These are phyloP conservation scores for Hymenoscyphus linearis DNA, from an alignment of 2,329 filamentous ascomycete species.

Conservation along the genomic window DNA sequence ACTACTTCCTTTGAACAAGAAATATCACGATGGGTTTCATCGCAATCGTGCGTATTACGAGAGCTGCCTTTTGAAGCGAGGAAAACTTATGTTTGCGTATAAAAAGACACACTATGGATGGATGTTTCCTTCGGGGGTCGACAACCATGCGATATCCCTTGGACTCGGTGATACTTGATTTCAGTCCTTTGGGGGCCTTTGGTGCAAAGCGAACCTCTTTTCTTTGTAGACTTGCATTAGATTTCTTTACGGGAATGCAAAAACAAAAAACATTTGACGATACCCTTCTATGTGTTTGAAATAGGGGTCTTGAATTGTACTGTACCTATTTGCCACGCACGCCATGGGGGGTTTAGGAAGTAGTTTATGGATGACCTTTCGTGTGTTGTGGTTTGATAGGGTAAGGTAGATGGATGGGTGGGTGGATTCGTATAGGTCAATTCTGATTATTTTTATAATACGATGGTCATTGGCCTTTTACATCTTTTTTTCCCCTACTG, in stretches of 20 bases:
- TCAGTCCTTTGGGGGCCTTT: constrained; percentile 7
- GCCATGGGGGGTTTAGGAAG: not conserved
- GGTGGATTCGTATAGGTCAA: no score
- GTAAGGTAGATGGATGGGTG: not conserved
- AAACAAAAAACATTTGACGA: constrained; percentile 17
- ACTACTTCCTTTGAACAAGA: constrained; percentile 84
- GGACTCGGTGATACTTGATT: constrained; percentile 9
- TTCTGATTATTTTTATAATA: no score
- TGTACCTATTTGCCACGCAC: not conserved
- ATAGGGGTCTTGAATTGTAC: not conserved
- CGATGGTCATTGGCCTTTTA: no score
- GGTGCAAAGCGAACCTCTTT: constrained; percentile 15
- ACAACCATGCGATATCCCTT: constrained; percentile 12
- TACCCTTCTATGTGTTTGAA: not conserved
- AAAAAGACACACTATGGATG: constrained; percentile 11
- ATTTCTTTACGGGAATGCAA: constrained; percentile 28
- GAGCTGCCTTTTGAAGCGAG: constrained; percentile 12
- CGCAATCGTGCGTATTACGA: constrained; percentile 1
- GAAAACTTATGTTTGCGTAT: constrained; percentile 24
- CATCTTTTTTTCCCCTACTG: no score
- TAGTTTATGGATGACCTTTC: not conserved
- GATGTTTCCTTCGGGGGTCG: constrained; percentile 13
- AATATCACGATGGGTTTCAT: constrained; percentile 8
- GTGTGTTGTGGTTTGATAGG: not conserved
- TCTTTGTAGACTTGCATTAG: constrained; percentile 31